Evolutionary conservation across 208 protist genomes (phyloP), one percentile per base, ranked within the genome.

Genomic region (Phytomonas serpens): DNA sequence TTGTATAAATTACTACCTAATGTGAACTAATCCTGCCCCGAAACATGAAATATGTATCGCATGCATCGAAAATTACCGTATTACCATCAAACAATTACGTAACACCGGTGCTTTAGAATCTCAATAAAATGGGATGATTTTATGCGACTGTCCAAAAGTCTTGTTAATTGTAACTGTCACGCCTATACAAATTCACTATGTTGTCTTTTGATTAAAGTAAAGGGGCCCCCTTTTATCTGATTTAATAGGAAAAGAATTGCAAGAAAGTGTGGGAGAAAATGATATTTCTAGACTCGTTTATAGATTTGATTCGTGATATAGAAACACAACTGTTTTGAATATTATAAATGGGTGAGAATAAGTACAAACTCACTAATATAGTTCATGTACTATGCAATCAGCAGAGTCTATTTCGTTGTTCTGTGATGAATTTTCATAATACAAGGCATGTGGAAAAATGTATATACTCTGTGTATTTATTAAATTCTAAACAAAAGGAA

Each of bases 201-300:
- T 68, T 67, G 40, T 70, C 70, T 42, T 87, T 84, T 11, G 63
- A 73, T 47, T 73, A 71, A 73, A 92, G 89, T 64, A 78, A 71
- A 93, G 68, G 52, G 84, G 92, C 85, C 87, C 93, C 19, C 57
- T 81, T 30, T 76, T 76, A 19, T 77, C 79, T n/a, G 83, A 64
- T 67, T 90, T 85, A 75, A 93, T 85, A n/a, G 78, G 76, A 72
- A 93, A 95, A 47, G 77, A 84, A 61, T 89, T 76, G n/a, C 68
- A 92, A 92, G 9, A 71, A 67, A 10, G 68, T 73, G 66, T 95
- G 79, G 0, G 90, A 68, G 23, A 84, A 79, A 23, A 95, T 76
- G 65, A 80, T 78, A 6, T 79, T 77, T 13, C 89, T 77, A 23
- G 83, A 73, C 74, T 93, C 84, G 70, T 93, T 95, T 70, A 76